Evolutionary conservation across 768 basidiomycete species (phyloP), one percentile per base, ranked within the genome.

Genomic region (Leucocoprinus birnbaumii): DNA sequence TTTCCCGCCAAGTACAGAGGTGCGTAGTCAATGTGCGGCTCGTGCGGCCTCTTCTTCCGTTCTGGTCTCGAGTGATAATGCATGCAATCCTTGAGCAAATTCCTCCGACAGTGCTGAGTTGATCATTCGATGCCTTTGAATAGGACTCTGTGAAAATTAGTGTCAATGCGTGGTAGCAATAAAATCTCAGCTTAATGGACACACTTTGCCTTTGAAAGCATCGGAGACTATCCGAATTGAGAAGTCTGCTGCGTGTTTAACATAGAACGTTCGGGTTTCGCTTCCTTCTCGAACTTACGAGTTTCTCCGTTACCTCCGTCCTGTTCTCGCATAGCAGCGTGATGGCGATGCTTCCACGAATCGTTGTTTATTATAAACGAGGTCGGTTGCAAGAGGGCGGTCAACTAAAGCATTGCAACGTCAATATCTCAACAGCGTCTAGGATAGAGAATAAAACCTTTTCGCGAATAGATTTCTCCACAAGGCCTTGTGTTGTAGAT

Each of bases 341-440:
- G 91, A 73, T 93, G 87, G 64, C 87, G 81, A 70, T 94, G 91
- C 72, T 89, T 78, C 81, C 83, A 85, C 50, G 91, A 93, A 63
- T 94, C 87, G 70, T 94, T 94, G 34, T 77, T 77, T 65, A 94
- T 86, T 51, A 65, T 75, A 64, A 94, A 74, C 62, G 77, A 74
- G 51, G 78, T 69, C 18, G 91, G 91, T 61, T 76, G 73, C 52
- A 94, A 75, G 48, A 82, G 72, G 42, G 71, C 66, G 51, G 75
- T 82, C 61, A 94, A 72, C 91, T 93, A 66, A 58, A 41, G 24
- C 58, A 58, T 27, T 25, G 19, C 8, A 16, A 35, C 5, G 27
- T 62, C 56, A 59, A 54, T 37, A 41, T n/a, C 3, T 43, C 46
- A 22, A 18, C 27, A 25, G 47, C 61, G 49, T 53, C 55, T 41